These are phyloP conservation scores for Cercospora beticola DNA, from an alignment of 2,329 filamentous ascomycete species.

Conservation along the genomic window DNA sequence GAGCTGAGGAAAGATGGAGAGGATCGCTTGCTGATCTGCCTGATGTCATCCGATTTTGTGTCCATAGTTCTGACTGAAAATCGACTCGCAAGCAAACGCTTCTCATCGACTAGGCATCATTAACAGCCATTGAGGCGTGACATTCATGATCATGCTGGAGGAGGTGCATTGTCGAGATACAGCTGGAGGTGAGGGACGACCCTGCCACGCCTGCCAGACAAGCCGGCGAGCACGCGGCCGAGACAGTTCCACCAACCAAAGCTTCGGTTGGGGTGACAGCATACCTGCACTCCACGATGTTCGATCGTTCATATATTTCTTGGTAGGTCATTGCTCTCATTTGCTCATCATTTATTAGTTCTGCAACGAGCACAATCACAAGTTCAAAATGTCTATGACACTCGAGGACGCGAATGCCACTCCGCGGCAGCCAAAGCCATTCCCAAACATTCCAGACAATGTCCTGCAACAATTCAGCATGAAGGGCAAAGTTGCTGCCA, in stretches of 20 bases:
- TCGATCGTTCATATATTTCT: not conserved
- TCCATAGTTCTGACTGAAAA: not conserved
- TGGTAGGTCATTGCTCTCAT: not conserved
- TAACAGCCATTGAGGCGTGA: not conserved
- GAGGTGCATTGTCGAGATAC: not conserved
- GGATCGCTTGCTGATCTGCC: not conserved
- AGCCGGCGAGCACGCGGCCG: not conserved
- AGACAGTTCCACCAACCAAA: slow-evolving; percentile 5
- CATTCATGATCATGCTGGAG: not conserved
- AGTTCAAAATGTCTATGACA: slow-evolving; percentile 36
- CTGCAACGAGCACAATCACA: not conserved
- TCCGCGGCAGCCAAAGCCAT: slow-evolving; percentile 28
- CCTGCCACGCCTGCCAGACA: not conserved
- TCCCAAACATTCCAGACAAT: slow-evolving; percentile 32
- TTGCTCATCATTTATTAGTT: not conserved
- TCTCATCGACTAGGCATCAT: not conserved
- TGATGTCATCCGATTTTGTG: not conserved
- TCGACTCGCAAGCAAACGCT: not conserved
- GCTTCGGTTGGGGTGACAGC: slow-evolving; percentile 9
- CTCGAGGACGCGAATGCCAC: slow-evolving; percentile 28
- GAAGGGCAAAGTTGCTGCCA: slow-evolving; percentile 74
- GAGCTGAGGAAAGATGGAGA: not conserved
- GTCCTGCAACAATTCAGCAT: slow-evolving; percentile 63
- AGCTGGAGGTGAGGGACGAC: not conserved
- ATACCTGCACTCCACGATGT: not conserved